Percentiles rank a stretch among this genome's conserved stretches.
phyloP scores from a whole-genome alignment of 495 filamentous ascomycete species.

The Aspergillus taichungensis region DNA sequence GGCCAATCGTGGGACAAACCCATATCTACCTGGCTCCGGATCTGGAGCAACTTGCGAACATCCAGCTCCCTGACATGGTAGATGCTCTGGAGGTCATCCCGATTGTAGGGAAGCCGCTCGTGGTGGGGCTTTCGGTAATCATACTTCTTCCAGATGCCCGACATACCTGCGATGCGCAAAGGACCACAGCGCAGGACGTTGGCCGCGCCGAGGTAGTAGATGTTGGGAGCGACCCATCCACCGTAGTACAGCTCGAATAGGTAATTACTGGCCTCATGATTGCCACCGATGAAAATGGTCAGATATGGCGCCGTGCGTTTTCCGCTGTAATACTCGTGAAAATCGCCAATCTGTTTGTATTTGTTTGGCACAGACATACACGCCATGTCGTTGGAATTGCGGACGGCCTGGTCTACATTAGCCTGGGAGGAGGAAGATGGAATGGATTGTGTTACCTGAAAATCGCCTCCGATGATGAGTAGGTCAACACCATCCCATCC shows the following conservation, averaged over 20 bases:
- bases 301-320: constrained; percentile 66
- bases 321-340: constrained; percentile 87
- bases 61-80: constrained; percentile 92
- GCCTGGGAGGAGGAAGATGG: background rate
- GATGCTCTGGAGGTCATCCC: constrained; percentile 61
- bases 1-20: constrained; percentile 97
- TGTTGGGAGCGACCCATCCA: constrained; percentile 93
- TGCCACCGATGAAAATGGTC: constrained; percentile 88
- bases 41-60: constrained; percentile 76
- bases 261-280: constrained; percentile 86
- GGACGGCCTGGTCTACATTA: constrained; percentile 54
- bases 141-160: constrained; percentile 85
- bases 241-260: constrained; percentile 90
- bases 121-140: constrained; percentile 74
- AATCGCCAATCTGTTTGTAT: constrained; percentile 78
- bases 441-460: constrained; percentile 49
- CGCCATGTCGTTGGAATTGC: constrained; percentile 78
- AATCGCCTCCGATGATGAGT: constrained; percentile 85
- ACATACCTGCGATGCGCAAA: constrained; percentile 80
- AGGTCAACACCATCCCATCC: constrained; percentile 72
- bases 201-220: constrained; percentile 91
- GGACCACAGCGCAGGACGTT: constrained; percentile 76
- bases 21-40: constrained; percentile 75
- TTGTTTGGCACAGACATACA: constrained; percentile 80
- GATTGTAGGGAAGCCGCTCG: constrained; percentile 79